Conservation (phyloP, 768 basidiomycete species). For the Lyophyllum semitale region DNA sequence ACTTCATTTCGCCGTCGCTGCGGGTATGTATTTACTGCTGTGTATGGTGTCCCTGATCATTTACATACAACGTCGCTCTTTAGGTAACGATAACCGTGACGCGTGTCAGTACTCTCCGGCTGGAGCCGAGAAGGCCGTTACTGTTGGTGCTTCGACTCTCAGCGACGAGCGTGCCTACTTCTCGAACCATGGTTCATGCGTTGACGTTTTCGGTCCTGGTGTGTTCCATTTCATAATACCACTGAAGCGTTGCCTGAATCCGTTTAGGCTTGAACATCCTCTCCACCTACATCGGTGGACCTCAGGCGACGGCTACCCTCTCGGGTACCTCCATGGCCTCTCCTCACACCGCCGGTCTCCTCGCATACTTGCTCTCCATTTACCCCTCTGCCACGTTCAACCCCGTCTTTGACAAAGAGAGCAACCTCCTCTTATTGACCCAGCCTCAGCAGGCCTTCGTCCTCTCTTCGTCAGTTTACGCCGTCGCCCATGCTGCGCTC, state of each 20-base stretch:
- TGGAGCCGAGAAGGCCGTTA: conserved; percentile 83
- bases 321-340: conserved; percentile 96
- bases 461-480: conserved; percentile 49
- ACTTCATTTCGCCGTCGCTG: conserved; percentile 96
- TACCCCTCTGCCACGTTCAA: conserved; percentile 71
- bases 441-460: conserved; percentile 33
- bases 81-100: conserved; percentile 82
- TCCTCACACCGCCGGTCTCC: conserved; percentile 86
- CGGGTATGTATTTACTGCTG: conserved; percentile 54
- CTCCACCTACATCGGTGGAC: conserved; percentile 79
- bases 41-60: not conserved
- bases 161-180: conserved; percentile 85
- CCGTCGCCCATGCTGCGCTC: conserved; percentile 53
- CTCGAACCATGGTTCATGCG: conserved; percentile 90
- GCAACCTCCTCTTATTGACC: conserved; percentile 34
- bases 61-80: not conserved
- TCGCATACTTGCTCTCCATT: conserved; percentile 91
- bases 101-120: conserved; percentile 95
- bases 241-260: not conserved
- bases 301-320: conserved; percentile 66
- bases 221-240: conserved; percentile 14
- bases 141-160: conserved; percentile 90
- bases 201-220: conserved; percentile 92
- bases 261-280: conserved; percentile 77
- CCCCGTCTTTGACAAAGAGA: conserved; percentile 43